Evolutionary conservation across 257 asterid genomes (phyloP).

Genomic region (Paraleonurus japonicus): DNA sequence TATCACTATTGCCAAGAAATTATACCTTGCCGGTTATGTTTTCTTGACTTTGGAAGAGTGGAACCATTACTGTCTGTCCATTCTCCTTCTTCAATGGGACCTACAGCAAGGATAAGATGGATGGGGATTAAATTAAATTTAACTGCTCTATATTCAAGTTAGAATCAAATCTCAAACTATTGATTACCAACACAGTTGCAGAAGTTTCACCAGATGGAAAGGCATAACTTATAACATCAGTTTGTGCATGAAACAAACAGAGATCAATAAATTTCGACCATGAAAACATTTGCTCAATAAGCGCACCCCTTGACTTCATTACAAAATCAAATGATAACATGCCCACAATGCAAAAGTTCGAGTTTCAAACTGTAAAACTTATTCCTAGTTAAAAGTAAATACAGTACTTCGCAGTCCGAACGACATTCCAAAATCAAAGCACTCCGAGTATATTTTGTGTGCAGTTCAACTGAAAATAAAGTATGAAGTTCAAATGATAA

Average conservation of each 20-base stretch:
- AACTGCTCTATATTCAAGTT: slow-evolving; percentile 3
- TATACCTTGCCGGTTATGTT: slow-evolving; percentile 54
- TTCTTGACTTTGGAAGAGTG: slow-evolving; percentile 65
- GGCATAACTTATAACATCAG: neutral
- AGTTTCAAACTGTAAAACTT: slow-evolving; percentile 16
- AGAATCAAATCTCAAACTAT: slow-evolving; percentile 7
- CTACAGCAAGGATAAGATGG: slow-evolving; percentile 28
- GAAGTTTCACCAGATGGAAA: neutral
- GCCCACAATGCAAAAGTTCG: neutral
- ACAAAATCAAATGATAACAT: neutral
- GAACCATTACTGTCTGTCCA: slow-evolving; percentile 54
- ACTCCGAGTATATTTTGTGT: neutral
- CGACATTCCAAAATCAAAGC: neutral
- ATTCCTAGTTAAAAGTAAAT: neutral
- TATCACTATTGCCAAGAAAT: slow-evolving; percentile 1
- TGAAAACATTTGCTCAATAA: neutral
- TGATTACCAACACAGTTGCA: slow-evolving; percentile 1
- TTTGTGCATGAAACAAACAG: neutral
- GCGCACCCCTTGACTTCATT: neutral
- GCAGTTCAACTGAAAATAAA: neutral
- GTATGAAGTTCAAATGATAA: neutral
- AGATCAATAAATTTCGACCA: neutral
- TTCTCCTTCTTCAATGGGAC: slow-evolving; percentile 60
- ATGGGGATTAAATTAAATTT: neutral
- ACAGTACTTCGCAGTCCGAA: neutral